These are phyloP conservation scores for Solanum phureja DNA, from an alignment of 257 asterid species.

Conservation along the genomic window DNA sequence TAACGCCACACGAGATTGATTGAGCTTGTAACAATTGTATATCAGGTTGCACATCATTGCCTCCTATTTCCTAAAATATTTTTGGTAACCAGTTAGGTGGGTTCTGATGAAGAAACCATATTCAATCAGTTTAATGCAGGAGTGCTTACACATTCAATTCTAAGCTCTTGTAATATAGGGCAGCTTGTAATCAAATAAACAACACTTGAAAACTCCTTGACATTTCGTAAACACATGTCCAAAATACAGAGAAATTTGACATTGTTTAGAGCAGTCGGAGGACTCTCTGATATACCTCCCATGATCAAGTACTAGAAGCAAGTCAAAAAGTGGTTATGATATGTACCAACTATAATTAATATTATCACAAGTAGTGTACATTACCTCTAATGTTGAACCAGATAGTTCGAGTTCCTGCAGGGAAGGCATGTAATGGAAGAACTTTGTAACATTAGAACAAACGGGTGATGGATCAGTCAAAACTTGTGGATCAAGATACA, in stretches of 20 bases:
- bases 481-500: constrained; percentile 20
- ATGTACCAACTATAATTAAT: not conserved
- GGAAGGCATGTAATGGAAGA: constrained; percentile 12
- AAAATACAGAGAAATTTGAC: constrained; percentile 38
- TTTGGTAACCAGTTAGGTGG: not conserved
- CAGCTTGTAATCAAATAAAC: constrained; percentile 51
- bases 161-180: constrained; percentile 38
- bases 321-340: not conserved
- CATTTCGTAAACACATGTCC: constrained; percentile 34
- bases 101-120: not conserved
- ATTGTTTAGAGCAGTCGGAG: constrained; percentile 21
- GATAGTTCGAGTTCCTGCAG: constrained; percentile 28
- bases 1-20: constrained; percentile 15
- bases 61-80: not conserved
- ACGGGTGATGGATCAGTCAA: constrained; percentile 21
- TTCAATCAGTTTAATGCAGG: not conserved
- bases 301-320: constrained; percentile 37
- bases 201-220: constrained; percentile 35
- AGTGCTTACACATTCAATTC: constrained; percentile 11
- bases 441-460: constrained; percentile 33
- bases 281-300: constrained; percentile 37
- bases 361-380: not conserved
- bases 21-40: constrained; percentile 40
- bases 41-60: constrained; percentile 28
- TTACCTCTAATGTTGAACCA: constrained; percentile 48